A percentile compares a stretch with the other conserved stretches of the same genome.
Conservation (phyloP, 805 yeast species). For the Nakazawaea peltata region DNA sequence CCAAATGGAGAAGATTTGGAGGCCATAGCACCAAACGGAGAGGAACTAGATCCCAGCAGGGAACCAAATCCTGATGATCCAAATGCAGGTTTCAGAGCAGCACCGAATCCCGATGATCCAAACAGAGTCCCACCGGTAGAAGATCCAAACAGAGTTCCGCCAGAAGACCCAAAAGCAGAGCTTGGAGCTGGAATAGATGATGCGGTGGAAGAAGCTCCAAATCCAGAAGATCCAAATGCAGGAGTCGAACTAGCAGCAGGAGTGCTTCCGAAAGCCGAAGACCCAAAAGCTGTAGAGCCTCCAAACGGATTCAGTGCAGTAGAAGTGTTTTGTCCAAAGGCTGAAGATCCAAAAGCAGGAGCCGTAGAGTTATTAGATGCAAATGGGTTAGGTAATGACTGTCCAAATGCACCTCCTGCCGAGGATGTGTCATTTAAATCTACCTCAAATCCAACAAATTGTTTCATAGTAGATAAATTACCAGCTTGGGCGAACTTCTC, state of each 20-base stretch:
- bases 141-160: background rate
- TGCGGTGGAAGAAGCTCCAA: slow-evolving; percentile 6
- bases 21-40: slow-evolving; percentile 10
- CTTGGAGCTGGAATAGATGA: slow-evolving; percentile 8
- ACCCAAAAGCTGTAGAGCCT: slow-evolving; percentile 4
- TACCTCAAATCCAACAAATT: slow-evolving; percentile 10
- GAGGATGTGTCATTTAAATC: slow-evolving; percentile 11
- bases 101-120: slow-evolving; percentile 7
- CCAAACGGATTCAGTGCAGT: slow-evolving; percentile 16
- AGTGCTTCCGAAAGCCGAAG: background rate
- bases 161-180: slow-evolving; percentile 16
- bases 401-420: slow-evolving; percentile 9
- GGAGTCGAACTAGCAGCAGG: slow-evolving; percentile 7
- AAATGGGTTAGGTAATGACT: background rate
- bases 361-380: slow-evolving; percentile 6
- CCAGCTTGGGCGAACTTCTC: slow-evolving; percentile 9
- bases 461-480: slow-evolving; percentile 4
- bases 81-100: background rate
- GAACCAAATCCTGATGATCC: too few species aligned
- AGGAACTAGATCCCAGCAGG: slow-evolving; percentile 9
- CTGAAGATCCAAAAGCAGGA: slow-evolving; percentile 8
- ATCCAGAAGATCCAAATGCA: slow-evolving; percentile 14
- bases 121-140: slow-evolving; percentile 11
- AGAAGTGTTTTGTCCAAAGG: slow-evolving; percentile 12
- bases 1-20: slow-evolving; percentile 12